Percentiles rank a stretch among this genome's conserved stretches.
These are phyloP conservation scores for Heliamphora pulchella DNA, from an alignment of 179 eudicot species.

Conservation along the genomic window DNA sequence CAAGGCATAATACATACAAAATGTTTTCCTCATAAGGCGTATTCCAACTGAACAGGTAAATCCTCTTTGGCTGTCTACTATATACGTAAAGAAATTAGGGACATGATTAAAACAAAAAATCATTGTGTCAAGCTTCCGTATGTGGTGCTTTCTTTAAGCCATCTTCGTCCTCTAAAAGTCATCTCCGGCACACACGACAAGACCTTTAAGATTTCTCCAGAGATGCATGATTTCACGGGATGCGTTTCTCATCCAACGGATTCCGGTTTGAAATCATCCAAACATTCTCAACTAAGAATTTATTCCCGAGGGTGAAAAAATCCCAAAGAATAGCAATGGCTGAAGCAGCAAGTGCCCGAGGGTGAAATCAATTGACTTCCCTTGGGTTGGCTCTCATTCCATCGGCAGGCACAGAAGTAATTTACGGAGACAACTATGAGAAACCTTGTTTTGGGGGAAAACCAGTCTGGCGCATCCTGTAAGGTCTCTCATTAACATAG, in stretches of 20 bases:
- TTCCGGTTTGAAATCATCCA: conserved; percentile 1
- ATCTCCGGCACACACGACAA: conserved; percentile 17
- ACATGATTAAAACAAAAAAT: conserved; percentile 23
- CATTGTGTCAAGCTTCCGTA: conserved; percentile 19
- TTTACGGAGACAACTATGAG: conserved; percentile 41
- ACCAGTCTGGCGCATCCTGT: conserved; percentile 51
- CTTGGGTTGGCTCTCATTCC: conserved; percentile 13
- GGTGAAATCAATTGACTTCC: conserved; percentile 10
- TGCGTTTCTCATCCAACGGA: conserved; percentile 20
- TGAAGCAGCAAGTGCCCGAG: conserved; percentile 19
- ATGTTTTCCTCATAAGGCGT: conserved; percentile 12
- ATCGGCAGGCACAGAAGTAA: conserved; percentile 7
- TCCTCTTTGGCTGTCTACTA: conserved; percentile 31
- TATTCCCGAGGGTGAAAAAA: conserved; percentile 32
- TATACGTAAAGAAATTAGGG: conserved; percentile 32
- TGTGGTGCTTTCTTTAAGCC: conserved; percentile 10
- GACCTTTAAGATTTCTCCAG: conserved; percentile 15
- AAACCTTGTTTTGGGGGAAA: conserved; percentile 53
- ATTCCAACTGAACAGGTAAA: conserved; percentile 11
- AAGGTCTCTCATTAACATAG: conserved; percentile 40
- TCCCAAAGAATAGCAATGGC: conserved; percentile 23
- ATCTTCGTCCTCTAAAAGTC: conserved; percentile 10
- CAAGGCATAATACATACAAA: conserved; percentile 26
- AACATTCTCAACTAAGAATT: conserved; percentile 16
- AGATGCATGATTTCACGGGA: conserved; percentile 16